Percentiles rank a stretch among this genome's conserved stretches.
phyloP scores from a whole-genome alignment of 2,329 filamentous ascomycete genomes.

The Bertia moriformis region DNA sequence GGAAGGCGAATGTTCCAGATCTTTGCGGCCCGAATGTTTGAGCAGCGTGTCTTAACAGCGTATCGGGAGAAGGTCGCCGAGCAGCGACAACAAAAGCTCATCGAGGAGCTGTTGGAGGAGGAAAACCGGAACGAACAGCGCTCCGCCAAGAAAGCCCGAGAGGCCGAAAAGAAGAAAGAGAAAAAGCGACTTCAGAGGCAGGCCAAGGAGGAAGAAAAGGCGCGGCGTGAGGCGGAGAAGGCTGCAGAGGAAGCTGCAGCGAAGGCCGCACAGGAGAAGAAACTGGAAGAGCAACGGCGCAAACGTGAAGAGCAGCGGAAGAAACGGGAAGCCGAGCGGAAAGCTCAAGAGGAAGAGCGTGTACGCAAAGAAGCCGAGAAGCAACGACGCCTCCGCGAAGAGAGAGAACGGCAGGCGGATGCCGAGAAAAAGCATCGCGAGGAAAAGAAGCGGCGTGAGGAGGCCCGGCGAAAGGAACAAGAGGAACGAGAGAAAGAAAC shows the following conservation, averaged over 20 bases:
- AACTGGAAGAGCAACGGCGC: slow-evolving; percentile 63
- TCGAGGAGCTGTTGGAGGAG: slow-evolving; percentile 85
- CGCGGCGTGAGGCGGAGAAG: slow-evolving; percentile 74
- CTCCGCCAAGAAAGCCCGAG: slow-evolving; percentile 84
- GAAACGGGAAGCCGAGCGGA: slow-evolving; percentile 82
- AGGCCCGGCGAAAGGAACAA: slow-evolving; percentile 68
- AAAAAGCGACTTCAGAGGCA: slow-evolving; percentile 82
- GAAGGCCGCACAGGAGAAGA: slow-evolving; percentile 63
- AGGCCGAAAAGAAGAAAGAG: slow-evolving; percentile 89
- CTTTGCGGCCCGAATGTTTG: slow-evolving; percentile 97
- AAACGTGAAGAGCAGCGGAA: slow-evolving; percentile 81
- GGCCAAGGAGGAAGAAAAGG: slow-evolving; percentile 78
- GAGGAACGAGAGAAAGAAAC: slow-evolving; percentile 17
- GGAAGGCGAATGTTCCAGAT: slow-evolving; percentile 98
- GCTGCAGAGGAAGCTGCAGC: slow-evolving; percentile 71
- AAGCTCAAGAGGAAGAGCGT: slow-evolving; percentile 78
- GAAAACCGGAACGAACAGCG: slow-evolving; percentile 60
- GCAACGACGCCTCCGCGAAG: slow-evolving; percentile 24
- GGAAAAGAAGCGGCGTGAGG: slow-evolving; percentile 70
- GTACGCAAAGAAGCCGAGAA: slow-evolving; percentile 18
- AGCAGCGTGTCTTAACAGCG: slow-evolving; percentile 89
- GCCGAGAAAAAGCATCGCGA: slow-evolving; percentile 71
- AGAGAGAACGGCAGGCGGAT: slow-evolving; percentile 73
- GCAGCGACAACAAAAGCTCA: slow-evolving; percentile 77
- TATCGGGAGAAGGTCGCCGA: slow-evolving; percentile 93